phyloP scores from a whole-genome alignment of 352 stramenopile species.

The Pythium myriotylum region DNA sequence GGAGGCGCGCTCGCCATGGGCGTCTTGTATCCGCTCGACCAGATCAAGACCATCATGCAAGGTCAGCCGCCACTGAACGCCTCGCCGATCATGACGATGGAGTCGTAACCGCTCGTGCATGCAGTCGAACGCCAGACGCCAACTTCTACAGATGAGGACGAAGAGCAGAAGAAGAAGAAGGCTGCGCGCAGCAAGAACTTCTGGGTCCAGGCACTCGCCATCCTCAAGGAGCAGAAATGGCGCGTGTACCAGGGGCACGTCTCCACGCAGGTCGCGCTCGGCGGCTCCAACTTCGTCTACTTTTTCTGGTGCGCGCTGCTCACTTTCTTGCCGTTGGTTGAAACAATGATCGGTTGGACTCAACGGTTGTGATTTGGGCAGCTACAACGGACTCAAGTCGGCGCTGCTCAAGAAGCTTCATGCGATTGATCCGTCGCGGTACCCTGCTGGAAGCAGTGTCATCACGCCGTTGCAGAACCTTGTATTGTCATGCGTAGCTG shows the following conservation, averaged over 20 bases:
- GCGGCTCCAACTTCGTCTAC: slow-evolving; percentile 87
- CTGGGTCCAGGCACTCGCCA: slow-evolving; percentile 43
- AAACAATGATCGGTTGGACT: too few relatives aligned
- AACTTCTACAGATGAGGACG: slow-evolving; percentile 8
- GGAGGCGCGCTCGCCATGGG: slow-evolving; percentile 78
- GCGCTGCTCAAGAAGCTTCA: slow-evolving; percentile 68
- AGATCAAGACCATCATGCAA: slow-evolving; percentile 88
- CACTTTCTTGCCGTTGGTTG: too few relatives aligned
- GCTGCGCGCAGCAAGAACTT: slow-evolving; percentile 36
- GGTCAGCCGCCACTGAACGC: slow-evolving; percentile 28
- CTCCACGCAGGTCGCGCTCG: slow-evolving; percentile 75
- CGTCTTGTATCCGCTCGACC: slow-evolving; percentile 83
- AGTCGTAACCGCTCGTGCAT: too few relatives aligned
- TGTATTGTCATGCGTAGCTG: slow-evolving; percentile 66
- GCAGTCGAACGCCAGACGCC: slow-evolving; percentile 27
- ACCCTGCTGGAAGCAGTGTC: slow-evolving; percentile 34
- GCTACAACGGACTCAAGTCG: slow-evolving; percentile 71
- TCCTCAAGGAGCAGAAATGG: slow-evolving; percentile 69
- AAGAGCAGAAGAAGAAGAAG: slow-evolving; percentile 18
- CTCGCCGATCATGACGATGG: too few relatives aligned
- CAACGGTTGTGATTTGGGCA: too few relatives aligned
- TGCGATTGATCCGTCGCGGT: slow-evolving; percentile 25
- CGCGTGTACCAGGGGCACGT: slow-evolving; percentile 78
- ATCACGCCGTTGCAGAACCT: slow-evolving; percentile 66
- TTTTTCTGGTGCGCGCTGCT: slow-evolving; percentile 90